Evolutionary conservation across 2,329 filamentous ascomycete genomes (phyloP).

Genomic region (Hymenoscyphus occultus): DNA sequence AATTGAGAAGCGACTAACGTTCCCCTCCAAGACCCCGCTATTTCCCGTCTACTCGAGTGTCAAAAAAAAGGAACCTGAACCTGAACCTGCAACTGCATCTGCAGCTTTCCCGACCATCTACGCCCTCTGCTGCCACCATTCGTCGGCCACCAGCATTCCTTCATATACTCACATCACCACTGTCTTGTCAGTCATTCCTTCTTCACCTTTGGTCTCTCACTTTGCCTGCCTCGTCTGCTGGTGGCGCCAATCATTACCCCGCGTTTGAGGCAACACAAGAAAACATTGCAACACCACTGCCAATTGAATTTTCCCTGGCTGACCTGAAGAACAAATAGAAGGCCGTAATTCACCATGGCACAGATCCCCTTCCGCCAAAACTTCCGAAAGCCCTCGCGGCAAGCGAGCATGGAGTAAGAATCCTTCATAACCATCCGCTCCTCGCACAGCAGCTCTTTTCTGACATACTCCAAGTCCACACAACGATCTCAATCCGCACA

Average conservation of each 20-base stretch:
- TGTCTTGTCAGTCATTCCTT: background rate
- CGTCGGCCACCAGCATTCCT: background rate
- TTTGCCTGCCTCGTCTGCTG: constrained; percentile 1
- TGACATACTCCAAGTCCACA: constrained; percentile 29
- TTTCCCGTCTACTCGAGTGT: background rate
- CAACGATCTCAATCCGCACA: constrained; percentile 36
- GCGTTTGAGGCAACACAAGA: background rate
- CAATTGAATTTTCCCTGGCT: constrained; percentile 21
- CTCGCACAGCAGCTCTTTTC: constrained; percentile 12
- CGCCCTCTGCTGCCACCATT: background rate
- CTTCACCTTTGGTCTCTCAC: background rate
- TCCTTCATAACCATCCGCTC: background rate
- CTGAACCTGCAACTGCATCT: background rate
- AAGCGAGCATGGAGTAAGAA: constrained; percentile 36
- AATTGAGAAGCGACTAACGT: background rate
- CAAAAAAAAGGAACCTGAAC: background rate
- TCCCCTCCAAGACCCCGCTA: constrained; percentile 6
- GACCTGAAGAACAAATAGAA: constrained; percentile 16
- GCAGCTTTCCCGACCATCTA: background rate
- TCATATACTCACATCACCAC: background rate
- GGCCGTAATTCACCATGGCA: constrained; percentile 22
- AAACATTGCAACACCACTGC: constrained; percentile 2
- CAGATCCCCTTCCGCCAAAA: constrained; percentile 33
- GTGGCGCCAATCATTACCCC: background rate
- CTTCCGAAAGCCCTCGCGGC: constrained; percentile 34